Evolutionary conservation across 257 asterid genomes (phyloP), one percentile per base, ranked within the genome.

Genomic region (Ligustrum vulgare): DNA sequence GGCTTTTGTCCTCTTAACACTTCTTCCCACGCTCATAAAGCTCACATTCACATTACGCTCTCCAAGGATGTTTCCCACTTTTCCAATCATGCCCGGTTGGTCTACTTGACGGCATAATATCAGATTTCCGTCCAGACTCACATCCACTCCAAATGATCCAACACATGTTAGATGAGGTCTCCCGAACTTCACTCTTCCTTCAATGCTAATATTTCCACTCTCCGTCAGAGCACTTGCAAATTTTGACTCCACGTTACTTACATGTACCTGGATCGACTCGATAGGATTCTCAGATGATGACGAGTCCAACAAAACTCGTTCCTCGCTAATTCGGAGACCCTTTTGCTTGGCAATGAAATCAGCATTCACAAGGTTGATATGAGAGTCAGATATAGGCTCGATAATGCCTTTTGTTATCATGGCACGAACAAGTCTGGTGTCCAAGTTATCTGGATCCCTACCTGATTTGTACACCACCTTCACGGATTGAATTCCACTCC

Each of bases 71-170:
- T 80, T 91, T 15, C 99, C 99, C 9, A 94, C 96, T 33, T 36
- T 76, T 13, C 99, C 99, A 7, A 94, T 94, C 99, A 94, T 92
- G n/a, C 98, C 99, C 0, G 99, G 99, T 67, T 91, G 99, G 72
- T 94, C 99, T 10, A 89, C 96, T 82, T 94, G 99, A 39, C 91
- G 88, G 82, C 97, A 94, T 1, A 94, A 87, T 54, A 94, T 88
- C 56, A 94, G 86, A 76, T 84, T 94, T 22, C 97, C 98, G 69
- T 92, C 99, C 78, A 94, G 79, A 73, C 99, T 92, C 76, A 94
- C 99, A 49, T 94, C 99, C 23, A 90, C 92, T 0, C 87, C 82
- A 39, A 85, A 88, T 5, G 96, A 70, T n/a, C 99, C 99, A 56
- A 94, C 97, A 0, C 85, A 79, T 1, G 89, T 88, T 77, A 94